Percentiles rank a stretch among this genome's conserved stretches.
Evolutionary conservation across 257 asterid species (phyloP).

Genomic region (Hygrophila difformis): DNA sequence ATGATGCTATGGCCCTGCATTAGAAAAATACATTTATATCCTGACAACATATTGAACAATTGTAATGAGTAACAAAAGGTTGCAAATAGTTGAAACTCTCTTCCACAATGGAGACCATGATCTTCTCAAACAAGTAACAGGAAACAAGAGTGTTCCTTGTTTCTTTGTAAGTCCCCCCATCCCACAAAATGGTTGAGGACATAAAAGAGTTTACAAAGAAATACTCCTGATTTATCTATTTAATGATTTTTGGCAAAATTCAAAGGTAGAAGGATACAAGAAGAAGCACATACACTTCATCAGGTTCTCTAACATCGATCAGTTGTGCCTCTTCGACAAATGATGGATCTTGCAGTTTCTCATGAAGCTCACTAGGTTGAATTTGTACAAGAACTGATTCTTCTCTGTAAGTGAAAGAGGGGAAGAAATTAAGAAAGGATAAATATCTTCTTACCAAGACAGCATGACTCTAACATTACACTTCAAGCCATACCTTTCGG

Average conservation of each 20-base stretch:
- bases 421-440: conserved; percentile 18
- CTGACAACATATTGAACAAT: conserved; percentile 4
- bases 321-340: conserved; percentile 77
- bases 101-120: neutral
- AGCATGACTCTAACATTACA: conserved; percentile 5
- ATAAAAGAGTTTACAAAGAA: too few species aligned
- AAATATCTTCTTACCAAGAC: conserved; percentile 9
- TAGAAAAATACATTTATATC: conserved; percentile 12
- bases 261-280: conserved; percentile 5
- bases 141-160: neutral
- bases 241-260: conserved; percentile 5
- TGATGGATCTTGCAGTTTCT: conserved; percentile 75
- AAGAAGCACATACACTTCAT: conserved; percentile 74
- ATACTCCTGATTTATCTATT: neutral
- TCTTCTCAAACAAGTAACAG: neutral
- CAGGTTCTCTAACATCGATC: conserved; percentile 97
- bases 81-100: conserved; percentile 6
- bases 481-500: conserved; percentile 61
- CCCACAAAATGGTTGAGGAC: too few species aligned
- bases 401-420: conserved; percentile 38
- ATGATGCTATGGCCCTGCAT: conserved; percentile 67
- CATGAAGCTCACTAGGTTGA: conserved; percentile 69
- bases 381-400: conserved; percentile 61
- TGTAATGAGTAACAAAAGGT: conserved; percentile 1
- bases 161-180: neutral